phyloP scores from a whole-genome alignment of 2,329 filamentous ascomycete genomes.

The Colletotrichum orbiculare region DNA sequence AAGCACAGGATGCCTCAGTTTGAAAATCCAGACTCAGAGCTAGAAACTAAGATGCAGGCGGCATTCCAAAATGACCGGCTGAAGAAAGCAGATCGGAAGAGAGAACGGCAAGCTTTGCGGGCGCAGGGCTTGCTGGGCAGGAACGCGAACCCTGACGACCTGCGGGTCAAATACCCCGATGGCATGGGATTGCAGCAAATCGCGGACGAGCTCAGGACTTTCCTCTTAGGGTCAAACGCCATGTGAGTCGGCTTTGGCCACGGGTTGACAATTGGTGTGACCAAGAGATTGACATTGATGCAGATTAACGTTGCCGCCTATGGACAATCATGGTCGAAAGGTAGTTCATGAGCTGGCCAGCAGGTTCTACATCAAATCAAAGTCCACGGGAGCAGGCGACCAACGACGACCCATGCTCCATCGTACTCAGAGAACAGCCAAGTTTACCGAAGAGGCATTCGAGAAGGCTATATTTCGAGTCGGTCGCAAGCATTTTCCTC shows the following conservation, averaged over 20 bases:
- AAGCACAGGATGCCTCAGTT: constrained; percentile 63
- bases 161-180: constrained; percentile 76
- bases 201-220: constrained; percentile 76
- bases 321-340: constrained; percentile 82
- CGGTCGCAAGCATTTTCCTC: constrained; percentile 65
- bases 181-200: constrained; percentile 80
- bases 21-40: constrained; percentile 73
- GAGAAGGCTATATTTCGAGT: constrained; percentile 59
- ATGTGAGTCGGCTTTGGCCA: constrained; percentile 15
- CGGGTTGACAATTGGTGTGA: neutral
- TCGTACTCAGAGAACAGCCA: constrained; percentile 75
- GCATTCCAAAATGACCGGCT: constrained; percentile 75
- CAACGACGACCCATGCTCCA: constrained; percentile 81
- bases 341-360: constrained; percentile 82
- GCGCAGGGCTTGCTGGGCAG: constrained; percentile 73
- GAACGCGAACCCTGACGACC: constrained; percentile 63
- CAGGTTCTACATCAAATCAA: constrained; percentile 82
- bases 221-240: constrained; percentile 67
- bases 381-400: constrained; percentile 80
- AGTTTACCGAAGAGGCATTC: constrained; percentile 69
- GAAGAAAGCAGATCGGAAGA: constrained; percentile 78
- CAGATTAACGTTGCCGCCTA: constrained; percentile 82
- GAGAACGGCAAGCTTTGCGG: constrained; percentile 75
- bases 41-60: constrained; percentile 68
- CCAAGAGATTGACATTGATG: neutral